Percentiles rank a stretch among this genome's conserved stretches.
Evolutionary conservation across 768 basidiomycete species (phyloP).

Genomic region (Gymnopilus junonius): DNA sequence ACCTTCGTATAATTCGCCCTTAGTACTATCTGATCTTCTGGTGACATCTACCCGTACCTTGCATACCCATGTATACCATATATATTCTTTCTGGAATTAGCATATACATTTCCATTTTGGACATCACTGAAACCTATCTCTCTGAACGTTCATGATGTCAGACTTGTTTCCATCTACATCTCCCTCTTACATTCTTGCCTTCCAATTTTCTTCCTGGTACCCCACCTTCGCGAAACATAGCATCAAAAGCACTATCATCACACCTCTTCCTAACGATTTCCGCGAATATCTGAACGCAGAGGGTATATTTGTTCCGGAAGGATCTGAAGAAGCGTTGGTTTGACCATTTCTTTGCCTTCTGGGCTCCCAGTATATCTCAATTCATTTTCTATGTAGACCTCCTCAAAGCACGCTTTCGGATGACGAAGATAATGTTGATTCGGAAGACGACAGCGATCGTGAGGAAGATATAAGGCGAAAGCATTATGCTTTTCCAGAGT

Average conservation of each 20-base stretch:
- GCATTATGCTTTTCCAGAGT: constrained; percentile 75
- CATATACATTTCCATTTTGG: constrained; percentile 15
- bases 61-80: constrained; percentile 13
- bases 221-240: constrained; percentile 63
- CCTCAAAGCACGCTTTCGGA: constrained; percentile 64
- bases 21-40: neutral
- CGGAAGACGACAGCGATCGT: constrained; percentile 37
- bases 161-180: constrained; percentile 57
- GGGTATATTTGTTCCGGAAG: constrained; percentile 82
- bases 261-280: constrained; percentile 67
- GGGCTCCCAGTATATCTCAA: constrained; percentile 1
- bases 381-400: constrained; percentile 38
- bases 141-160: constrained; percentile 10
- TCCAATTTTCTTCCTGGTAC: constrained; percentile 90
- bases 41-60: neutral
- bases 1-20: neutral
- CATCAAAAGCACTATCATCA: constrained; percentile 77
- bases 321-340: constrained; percentile 77
- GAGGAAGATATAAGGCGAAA: constrained; percentile 36
- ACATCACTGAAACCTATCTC: neutral
- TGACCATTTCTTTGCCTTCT: neutral
- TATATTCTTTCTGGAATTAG: constrained; percentile 12
- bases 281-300: constrained; percentile 79
- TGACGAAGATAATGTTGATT: constrained; percentile 43
- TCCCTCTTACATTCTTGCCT: constrained; percentile 60